These are phyloP conservation scores for Brettanomyces bruxellensis DNA, from an alignment of 805 yeast species.

Conservation along the genomic window DNA sequence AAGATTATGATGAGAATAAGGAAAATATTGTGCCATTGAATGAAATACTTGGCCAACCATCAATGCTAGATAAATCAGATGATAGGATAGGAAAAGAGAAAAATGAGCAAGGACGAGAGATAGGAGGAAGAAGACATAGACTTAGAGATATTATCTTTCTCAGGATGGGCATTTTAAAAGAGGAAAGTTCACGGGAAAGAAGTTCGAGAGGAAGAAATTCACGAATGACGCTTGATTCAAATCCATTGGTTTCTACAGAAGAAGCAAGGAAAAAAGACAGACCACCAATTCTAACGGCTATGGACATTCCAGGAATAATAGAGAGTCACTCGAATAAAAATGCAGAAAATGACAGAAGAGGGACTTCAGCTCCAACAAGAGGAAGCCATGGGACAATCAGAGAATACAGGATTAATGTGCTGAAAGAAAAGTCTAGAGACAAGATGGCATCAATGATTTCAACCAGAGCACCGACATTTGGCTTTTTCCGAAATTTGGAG, in stretches of 20 bases:
- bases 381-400: no score
- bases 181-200: no score
- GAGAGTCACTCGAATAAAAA: not conserved
- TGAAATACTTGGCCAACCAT: no score
- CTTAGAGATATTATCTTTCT: no score
- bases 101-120: no score
- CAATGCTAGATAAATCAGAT: no score
- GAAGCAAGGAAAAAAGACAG: not conserved
- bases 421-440: not conserved
- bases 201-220: not conserved
- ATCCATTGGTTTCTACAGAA: not conserved
- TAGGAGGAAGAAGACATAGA: no score
- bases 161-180: no score
- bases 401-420: not conserved
- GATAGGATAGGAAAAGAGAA: no score
- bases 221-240: not conserved
- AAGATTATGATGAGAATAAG: constrained; percentile 1
- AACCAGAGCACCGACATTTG: not conserved
- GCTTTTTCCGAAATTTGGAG: not conserved
- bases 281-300: not conserved
- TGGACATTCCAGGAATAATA: constrained; percentile 1
- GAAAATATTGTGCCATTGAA: not conserved
- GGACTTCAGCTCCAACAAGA: not conserved
- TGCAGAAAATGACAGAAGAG: not conserved
- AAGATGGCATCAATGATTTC: not conserved